Percentiles rank a stretch among this genome's conserved stretches.
phyloP scores from a whole-genome alignment of 108 stramenopile genomes.

The Parietichytrium sp. region DNA sequence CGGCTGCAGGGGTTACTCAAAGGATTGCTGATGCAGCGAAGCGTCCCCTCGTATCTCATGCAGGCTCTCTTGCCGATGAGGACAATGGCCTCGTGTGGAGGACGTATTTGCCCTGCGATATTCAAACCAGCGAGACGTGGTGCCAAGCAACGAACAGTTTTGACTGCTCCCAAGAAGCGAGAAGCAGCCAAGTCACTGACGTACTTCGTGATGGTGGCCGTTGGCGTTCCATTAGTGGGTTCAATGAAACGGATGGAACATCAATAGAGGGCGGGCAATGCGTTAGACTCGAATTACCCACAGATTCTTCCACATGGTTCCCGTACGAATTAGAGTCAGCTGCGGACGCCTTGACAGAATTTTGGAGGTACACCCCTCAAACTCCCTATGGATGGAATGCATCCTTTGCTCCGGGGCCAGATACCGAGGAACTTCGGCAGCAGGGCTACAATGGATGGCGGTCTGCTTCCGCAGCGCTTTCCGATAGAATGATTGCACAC shows the following conservation, averaged over 20 bases:
- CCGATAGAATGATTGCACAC: constrained; percentile 74
- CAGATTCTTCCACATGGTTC: constrained; percentile 37
- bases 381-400: constrained; percentile 68
- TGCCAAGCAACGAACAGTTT: constrained; percentile 74
- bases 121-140: constrained; percentile 51
- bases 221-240: constrained; percentile 2
- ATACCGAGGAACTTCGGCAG: not conserved
- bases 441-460: not conserved
- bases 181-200: not conserved
- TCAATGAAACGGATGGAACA: not conserved
- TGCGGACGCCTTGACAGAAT: constrained; percentile 53
- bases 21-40: not conserved
- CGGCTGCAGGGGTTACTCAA: not conserved
- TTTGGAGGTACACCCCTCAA: constrained; percentile 58
- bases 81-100: constrained; percentile 48
- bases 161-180: constrained; percentile 65
- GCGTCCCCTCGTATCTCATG: not conserved
- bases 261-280: not conserved
- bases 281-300: not conserved
- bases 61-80: not conserved
- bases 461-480: not conserved
- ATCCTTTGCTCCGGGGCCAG: constrained; percentile 47
- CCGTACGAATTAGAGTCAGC: constrained; percentile 60
- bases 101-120: constrained; percentile 68
- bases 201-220: not conserved